Evolutionary conservation across 805 yeast genomes (phyloP), one percentile per base, ranked within the genome.

Genomic region (Phaffomyces thermotolerans): DNA sequence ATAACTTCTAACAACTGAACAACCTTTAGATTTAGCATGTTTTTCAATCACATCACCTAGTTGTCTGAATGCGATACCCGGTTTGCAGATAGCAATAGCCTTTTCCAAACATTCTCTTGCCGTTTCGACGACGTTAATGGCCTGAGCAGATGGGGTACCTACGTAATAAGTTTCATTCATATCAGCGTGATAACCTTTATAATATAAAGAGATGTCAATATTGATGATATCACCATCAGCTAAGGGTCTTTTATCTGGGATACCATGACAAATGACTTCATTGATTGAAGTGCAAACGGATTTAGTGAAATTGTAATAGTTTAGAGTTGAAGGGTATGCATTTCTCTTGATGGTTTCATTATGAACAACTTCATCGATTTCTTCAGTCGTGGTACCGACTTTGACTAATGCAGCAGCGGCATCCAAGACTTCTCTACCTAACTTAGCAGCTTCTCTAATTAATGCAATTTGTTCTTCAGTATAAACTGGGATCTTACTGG

Each of bases 251-350:
- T 85, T 75, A 65, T 93, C 99, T 24, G 99, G 99, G 46, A 93
- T 85, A 50, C 99, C 99, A 64, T 93, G 99, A 63, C 99, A 93
- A 48, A 93, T 85, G 45, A 89, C 81, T 69, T 93, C 99, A 65
- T 93, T 93, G 36, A 93, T 83, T 2, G 96, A 88, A 1, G 96
- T 88, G 66, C 99, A 93, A 35, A 87, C 76, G 20, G 93, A 79
- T 62, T 89, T 90, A 36, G 98, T 97, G 68, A 79, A 93, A 65
- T 88, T 85, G 68, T 82, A 90, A 68, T 93, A 93, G 68, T 93
- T 93, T 51, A 91, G 71, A 4, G 99, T 96, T 12, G 96, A 87
- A 17, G 99, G 99, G 62, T 93, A 93, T 4, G 90, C 88, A 51
- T 82, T 80, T 63, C 96, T 77, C 63, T 86, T 87, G 55, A 90